phyloP scores from a whole-genome alignment of 1,284 basidiomycete genomes.

The Cerrena zonata region DNA sequence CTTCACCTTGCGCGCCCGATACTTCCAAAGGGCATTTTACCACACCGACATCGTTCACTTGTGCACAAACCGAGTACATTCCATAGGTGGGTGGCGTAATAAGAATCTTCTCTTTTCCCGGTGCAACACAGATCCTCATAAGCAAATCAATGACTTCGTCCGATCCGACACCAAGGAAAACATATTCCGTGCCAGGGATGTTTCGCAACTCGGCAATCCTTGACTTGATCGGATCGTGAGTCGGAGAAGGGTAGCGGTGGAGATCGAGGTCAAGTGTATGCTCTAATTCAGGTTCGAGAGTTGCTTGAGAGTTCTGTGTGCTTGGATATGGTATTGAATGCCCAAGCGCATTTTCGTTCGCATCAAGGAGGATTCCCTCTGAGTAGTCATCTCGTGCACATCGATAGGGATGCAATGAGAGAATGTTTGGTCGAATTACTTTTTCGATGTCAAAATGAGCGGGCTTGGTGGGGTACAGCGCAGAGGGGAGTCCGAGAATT shows the following conservation, averaged over 20 bases:
- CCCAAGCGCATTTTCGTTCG: slow-evolving; percentile 94
- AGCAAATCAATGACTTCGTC: slow-evolving; percentile 96
- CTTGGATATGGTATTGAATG: slow-evolving; percentile 60
- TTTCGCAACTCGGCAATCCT: slow-evolving; percentile 70
- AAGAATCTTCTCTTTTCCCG: slow-evolving; percentile 74
- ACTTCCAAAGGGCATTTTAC: slow-evolving; percentile 78
- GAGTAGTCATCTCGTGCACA: slow-evolving; percentile 96
- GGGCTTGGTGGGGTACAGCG: slow-evolving; percentile 47
- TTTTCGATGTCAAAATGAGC: slow-evolving; percentile 76
- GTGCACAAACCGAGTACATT: slow-evolving; percentile 94
- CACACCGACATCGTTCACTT: slow-evolving; percentile 88
- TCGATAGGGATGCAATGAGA: slow-evolving; percentile 86
- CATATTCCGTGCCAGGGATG: slow-evolving; percentile 61
- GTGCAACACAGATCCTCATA: slow-evolving; percentile 83
- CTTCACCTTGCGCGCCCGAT: slow-evolving; percentile 50
- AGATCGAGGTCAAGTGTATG: slow-evolving; percentile 49
- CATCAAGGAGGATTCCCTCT: slow-evolving; percentile 90
- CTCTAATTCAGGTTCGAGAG: slow-evolving; percentile 25
- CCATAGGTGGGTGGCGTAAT: slow-evolving; percentile 95
- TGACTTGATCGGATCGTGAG: slow-evolving; percentile 73
- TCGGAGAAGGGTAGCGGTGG: slow-evolving; percentile 85
- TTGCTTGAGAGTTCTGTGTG: slow-evolving; percentile 1
- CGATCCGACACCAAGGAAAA: slow-evolving; percentile 94
- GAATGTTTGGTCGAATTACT: slow-evolving; percentile 91
- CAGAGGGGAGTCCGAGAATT: slow-evolving; percentile 40